Evolutionary conservation across 192 early-diverging fungal genomes (phyloP), one percentile per base, ranked within the genome.

Genomic region (Borealophlyctis nickersoniae): DNA sequence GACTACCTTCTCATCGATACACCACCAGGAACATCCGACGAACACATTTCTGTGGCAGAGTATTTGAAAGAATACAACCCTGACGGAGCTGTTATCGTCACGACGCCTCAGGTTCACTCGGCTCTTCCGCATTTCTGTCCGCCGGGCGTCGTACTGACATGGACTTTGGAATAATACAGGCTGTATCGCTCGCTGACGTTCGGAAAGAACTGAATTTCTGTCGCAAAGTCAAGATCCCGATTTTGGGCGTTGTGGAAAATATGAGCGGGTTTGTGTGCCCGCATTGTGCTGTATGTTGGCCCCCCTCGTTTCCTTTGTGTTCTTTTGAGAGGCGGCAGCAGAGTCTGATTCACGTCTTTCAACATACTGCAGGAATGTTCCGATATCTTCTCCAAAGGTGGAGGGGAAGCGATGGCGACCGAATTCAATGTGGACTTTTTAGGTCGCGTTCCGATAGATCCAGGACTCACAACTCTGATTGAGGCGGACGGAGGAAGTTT

Each of bases 231-330:
- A 87, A 86, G 36, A 75, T 99, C 53, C 87, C 87, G 1, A 86
- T 99, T 36, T 77, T 98, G 22, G 96, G 96, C 0, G 78, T 99
- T 4, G 87, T 99, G 3, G 96, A 99, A 70, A 98, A 98, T 70
- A 96, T 99, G 96, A 88, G 87, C 58, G 96, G 95, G 2, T 99
- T 95, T 75, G 88, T 98, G 4, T 99, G 97, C 61, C 95, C 94
- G 1, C 81, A 80, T 24, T 98, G 96, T 71, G 63, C 84, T 14
- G 79, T 84, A 75, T 52, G 58, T 45, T 0, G n/a, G n/a, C n/a
- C n/a, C n/a, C n/a, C n/a, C n/a, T n/a, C n/a, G n/a, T n/a, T n/a
- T n/a, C n/a, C 1, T 24, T 58, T 1, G 0, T n/a, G 26, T 45
- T 7, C 39, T 7, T 45, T 7, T 45, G 19, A 19, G 39, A 45